These are phyloP conservation scores for Paspalum notatum DNA, from an alignment of 176 grass and related monocot genomes.

Conservation along the genomic window DNA sequence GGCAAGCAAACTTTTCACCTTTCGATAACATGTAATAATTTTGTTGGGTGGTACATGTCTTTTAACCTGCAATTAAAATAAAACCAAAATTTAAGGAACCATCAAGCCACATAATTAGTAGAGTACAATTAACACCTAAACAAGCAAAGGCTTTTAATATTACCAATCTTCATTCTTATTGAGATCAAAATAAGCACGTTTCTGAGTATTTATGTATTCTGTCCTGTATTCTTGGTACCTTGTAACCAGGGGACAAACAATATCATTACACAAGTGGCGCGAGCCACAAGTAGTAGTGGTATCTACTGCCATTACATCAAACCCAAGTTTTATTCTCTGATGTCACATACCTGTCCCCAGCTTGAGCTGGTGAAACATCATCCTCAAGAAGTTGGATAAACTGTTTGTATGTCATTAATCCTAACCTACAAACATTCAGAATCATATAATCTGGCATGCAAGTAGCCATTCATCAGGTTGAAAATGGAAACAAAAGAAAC, in stretches of 20 bases:
- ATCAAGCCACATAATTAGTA: slow-evolving; percentile 13
- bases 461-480: neutral
- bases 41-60: slow-evolving; percentile 94
- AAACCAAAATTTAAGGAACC: slow-evolving; percentile 23
- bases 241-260: slow-evolving; percentile 32
- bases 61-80: slow-evolving; percentile 71
- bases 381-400: slow-evolving; percentile 85
- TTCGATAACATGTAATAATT: slow-evolving; percentile 76
- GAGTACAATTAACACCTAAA: neutral
- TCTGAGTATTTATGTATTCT: slow-evolving; percentile 83
- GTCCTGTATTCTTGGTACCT: slow-evolving; percentile 82
- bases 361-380: slow-evolving; percentile 87
- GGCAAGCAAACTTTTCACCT: slow-evolving; percentile 55
- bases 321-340: slow-evolving; percentile 12
- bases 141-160: slow-evolving; percentile 21
- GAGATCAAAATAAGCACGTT: slow-evolving; percentile 78
- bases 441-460: slow-evolving; percentile 24
- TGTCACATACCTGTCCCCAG: slow-evolving; percentile 58
- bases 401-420: slow-evolving; percentile 87
- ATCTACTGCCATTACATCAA: slow-evolving; percentile 13
- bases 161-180: slow-evolving; percentile 88
- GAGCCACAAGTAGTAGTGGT: slow-evolving; percentile 12
- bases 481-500: neutral
- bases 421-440: slow-evolving; percentile 62
- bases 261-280: slow-evolving; percentile 23